Evolutionary conservation across 2,329 filamentous ascomycete species (phyloP), one percentile per base, ranked within the genome.

Genomic region (Phaeosphaeriaceae sp.): DNA sequence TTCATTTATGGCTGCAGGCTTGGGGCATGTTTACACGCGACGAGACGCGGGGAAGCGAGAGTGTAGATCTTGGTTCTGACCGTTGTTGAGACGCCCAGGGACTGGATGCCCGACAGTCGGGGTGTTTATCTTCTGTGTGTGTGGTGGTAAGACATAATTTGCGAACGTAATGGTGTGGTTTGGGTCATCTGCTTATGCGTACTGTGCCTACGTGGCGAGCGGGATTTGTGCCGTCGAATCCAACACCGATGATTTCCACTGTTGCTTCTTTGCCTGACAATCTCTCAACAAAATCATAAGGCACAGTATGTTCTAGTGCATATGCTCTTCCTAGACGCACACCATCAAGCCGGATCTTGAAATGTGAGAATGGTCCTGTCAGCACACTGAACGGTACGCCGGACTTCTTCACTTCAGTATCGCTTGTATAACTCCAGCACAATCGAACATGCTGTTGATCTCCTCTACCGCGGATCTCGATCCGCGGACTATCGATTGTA

Each of bases 281-380:
- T 5, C 15, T 20, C 2, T 60, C 47, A 12, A 63, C 28, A 4
- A 70, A 38, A 15, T 20, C 9, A 4, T 48, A 30, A 8, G 42
- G 42, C 3, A 72, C 9, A 2, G 67, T 16, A 28, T 57, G 58
- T 34, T 72, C 67, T 29, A 65, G 30, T 1, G 66, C 64, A 57
- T 74, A 73, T 9, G 63, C 65, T 44, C 61, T 60, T 1, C 63
- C 70, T 1, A 66, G 11, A 3, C 37, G 5, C 3, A 58, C 3
- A 3, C 57, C 68, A 34, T 66, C 50, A 11, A 70, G 33, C 1
- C 39, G 6, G 8, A 76, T 47, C 1, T 28, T 2, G 33, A 75
- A 75, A 35, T 73, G 56, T 1, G 70, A 59, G 38, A 72, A 72
- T 1, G 70, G 58, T 0, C 73, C 73, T 3, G 71, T 76, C 2